Evolutionary conservation across 2,329 filamentous ascomycete genomes (phyloP), one percentile per base, ranked within the genome.

Genomic region (Pseudogymnoascus sp.): DNA sequence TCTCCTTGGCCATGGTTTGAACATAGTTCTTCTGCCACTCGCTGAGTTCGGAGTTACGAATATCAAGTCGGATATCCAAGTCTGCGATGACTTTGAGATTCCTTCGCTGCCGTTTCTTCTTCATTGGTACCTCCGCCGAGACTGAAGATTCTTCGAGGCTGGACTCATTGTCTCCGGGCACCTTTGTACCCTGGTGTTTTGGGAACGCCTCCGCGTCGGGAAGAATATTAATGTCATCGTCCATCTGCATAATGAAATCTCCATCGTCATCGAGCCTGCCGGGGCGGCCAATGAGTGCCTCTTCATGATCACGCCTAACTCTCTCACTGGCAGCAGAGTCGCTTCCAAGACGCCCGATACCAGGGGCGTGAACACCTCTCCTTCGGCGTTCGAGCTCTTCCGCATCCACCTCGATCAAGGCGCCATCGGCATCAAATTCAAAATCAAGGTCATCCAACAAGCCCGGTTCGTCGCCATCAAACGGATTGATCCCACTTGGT

Each of bases 351-450:
- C 65, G 65, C 63, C 60, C 57, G 35, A 43, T 39, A 4, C 58
- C 18, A 16, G 33, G 28, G 4, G 18, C 28, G 11, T 54, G 35
- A 41, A 37, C 54, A 20, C 60, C 54, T 9, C 11, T 36, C 28
- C 62, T 64, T 39, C 64, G 65, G 61, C 63, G 60, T 30, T 66
- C 63, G 11, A 64, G 64, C 30, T 70, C 68, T 57, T 63, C 63
- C 18, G 61, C 62, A 9, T 65, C 61, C 11, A 81, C 69, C 58
- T 84, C 81, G 30, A 82, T 70, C 4, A 87, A 72, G 64, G 83
- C 81, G 6, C 85, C 85, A 63, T 87, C 79, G 12, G 79, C 82
- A 65, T 86, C 85, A 65, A 88, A 81, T 37, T 78, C 79, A 66
- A 88, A 85, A 59, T 80, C 80, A 20, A 78, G 75, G n/a, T 84